Evolutionary conservation across 2,329 filamentous ascomycete species (phyloP), one percentile per base, ranked within the genome.

Genomic region (Talaromyces sp.): DNA sequence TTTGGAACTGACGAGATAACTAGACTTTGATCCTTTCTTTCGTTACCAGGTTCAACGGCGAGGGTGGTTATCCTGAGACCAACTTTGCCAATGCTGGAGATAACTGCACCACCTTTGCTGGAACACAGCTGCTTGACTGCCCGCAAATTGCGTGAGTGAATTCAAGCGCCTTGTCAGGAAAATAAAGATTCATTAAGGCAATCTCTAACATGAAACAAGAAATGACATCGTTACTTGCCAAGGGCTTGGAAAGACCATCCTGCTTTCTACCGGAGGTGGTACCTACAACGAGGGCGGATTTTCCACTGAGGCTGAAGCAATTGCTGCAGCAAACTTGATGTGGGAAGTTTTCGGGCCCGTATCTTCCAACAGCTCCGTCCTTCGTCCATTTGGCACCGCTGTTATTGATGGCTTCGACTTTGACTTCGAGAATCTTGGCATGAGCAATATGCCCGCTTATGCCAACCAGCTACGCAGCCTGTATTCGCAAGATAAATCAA

Each of bases 341-440:
- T 93, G 90, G 90, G 80, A 84, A 60, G 88, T 87, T 67, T 92
- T 92, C 73, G 90, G 90, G 2, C 87, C 89, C 4, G 73, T 76
- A 6, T 72, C 75, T 43, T 70, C 76, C 16, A 79, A 76, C 37
- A 80, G 76, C 47, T 76, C 74, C 1, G 79, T 79, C 6, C 81
- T 85, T 65, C 85, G 90, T 9, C 90, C 90, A 1, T 92, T 92
- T 73, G 88, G 87, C 61, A 76, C 78, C 10, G 85, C 87, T 13
- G 81, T 85, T 3, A 77, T 93, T 48, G 89, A 93, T 74, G 90
- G 90, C 3, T 92, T 93, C 74, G 90, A 93, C 76, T 87, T 92
- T 68, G 90, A 93, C 74, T 88, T 92, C 67, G 90, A 92, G 77
- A 81, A 84, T 8, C 75, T 76, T 2, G 83, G 84, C 13, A 76